Percentiles rank a stretch among this genome's conserved stretches.
These are phyloP conservation scores for Wickerhamiella galacta DNA, from an alignment of 805 yeast species.

Conservation along the genomic window DNA sequence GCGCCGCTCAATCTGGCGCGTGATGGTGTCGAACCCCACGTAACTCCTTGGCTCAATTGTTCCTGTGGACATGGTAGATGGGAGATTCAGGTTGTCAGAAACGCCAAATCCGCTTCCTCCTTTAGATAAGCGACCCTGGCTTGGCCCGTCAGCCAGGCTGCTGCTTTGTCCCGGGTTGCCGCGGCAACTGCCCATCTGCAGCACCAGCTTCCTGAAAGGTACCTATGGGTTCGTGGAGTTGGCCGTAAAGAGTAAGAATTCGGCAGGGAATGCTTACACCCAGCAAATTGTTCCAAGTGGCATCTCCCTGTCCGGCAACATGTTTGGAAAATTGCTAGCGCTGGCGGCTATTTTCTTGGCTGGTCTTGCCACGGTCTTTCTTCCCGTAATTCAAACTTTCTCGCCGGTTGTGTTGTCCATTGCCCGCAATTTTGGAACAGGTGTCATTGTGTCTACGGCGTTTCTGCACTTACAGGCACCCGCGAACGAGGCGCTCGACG, in stretches of 20 bases:
- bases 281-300: too few relatives aligned
- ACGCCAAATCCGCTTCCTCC: too few relatives aligned
- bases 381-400: slow-evolving; percentile 4
- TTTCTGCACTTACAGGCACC: slow-evolving; percentile 40
- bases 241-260: too few relatives aligned
- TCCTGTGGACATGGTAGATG: too few relatives aligned
- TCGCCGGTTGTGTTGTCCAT: slow-evolving; percentile 1
- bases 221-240: too few relatives aligned
- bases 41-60: slow-evolving; percentile 43
- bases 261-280: too few relatives aligned
- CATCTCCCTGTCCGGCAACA: neutral
- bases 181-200: too few relatives aligned
- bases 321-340: neutral
- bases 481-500: slow-evolving; percentile 6
- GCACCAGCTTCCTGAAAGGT: too few relatives aligned
- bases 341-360: slow-evolving; percentile 1
- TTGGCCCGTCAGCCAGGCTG: too few relatives aligned
- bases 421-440: slow-evolving; percentile 41
- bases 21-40: slow-evolving; percentile 94
- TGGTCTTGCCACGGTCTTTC: slow-evolving; percentile 3
- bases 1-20: slow-evolving; percentile 86
- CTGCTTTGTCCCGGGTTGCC: too few relatives aligned
- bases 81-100: too few relatives aligned
- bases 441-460: slow-evolving; percentile 60
- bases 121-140: too few relatives aligned